Percentiles rank a stretch among this genome's conserved stretches.
Evolutionary conservation across 352 stramenopile species (phyloP).

Genomic region (Globisporangium solare): DNA sequence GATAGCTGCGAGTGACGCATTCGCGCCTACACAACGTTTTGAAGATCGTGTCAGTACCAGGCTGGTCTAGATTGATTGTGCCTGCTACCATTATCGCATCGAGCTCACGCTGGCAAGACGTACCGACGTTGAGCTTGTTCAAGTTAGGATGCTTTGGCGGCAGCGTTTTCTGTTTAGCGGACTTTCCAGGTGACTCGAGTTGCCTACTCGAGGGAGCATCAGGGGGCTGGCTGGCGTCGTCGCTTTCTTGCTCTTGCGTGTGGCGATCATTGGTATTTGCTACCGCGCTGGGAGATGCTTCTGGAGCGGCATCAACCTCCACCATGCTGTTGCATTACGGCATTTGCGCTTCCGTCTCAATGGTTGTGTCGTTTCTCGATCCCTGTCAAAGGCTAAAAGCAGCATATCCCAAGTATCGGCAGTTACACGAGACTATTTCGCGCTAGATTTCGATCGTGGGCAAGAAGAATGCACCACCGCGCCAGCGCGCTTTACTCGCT

Average conservation of each 20-base stretch:
- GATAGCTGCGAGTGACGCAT: constrained; percentile 50
- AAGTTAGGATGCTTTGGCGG: constrained; percentile 17
- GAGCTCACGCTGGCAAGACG: background rate
- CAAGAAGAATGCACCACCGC: background rate
- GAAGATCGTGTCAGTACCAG: background rate
- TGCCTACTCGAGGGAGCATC: background rate
- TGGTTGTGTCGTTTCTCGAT: background rate
- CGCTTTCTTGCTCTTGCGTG: background rate
- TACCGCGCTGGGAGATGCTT: background rate
- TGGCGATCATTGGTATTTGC: background rate
- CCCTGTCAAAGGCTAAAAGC: background rate
- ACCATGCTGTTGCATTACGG: background rate
- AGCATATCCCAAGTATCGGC: background rate
- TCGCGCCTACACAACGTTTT: constrained; percentile 19
- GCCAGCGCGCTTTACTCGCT: background rate
- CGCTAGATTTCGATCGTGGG: background rate
- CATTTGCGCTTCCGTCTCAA: background rate
- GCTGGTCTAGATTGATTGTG: background rate
- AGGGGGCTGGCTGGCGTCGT: background rate
- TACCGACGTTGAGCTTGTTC: constrained; percentile 43
- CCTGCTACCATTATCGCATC: background rate
- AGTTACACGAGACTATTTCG: background rate
- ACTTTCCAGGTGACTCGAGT: background rate
- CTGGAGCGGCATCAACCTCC: background rate
- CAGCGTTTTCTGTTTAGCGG: constrained; percentile 6